Percentiles rank a stretch among this genome's conserved stretches.
Evolutionary conservation across 2,329 filamentous ascomycete species (phyloP).

Genomic region (Akanthomyces uredinophilus): DNA sequence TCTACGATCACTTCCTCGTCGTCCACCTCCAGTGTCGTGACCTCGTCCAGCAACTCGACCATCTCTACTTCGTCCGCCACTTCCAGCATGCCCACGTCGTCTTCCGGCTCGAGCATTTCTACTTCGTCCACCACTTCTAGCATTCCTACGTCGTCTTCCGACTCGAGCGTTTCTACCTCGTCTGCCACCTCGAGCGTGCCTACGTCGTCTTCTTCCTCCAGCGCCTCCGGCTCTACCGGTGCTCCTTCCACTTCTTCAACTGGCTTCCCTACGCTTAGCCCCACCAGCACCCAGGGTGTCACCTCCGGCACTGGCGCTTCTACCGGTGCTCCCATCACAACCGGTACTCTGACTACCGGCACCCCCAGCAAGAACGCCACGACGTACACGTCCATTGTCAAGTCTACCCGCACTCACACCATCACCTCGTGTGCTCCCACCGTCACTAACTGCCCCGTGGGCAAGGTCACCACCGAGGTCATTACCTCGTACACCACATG

Average conservation of each 20-base stretch:
- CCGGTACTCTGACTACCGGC: conserved; percentile 3
- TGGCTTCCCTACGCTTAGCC: not conserved
- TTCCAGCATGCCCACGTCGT: not conserved
- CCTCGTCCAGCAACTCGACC: not conserved
- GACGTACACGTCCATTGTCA: conserved; percentile 28
- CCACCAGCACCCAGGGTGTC: conserved; percentile 2
- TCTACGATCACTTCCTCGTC: not conserved
- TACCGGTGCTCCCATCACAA: not conserved
- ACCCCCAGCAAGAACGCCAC: conserved; percentile 13
- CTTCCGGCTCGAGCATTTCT: not conserved
- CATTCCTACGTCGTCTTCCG: not conserved
- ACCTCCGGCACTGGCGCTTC: not conserved
- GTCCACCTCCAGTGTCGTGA: not conserved
- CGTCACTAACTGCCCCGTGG: conserved; percentile 44
- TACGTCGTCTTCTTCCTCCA: not conserved
- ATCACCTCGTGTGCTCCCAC: conserved; percentile 49
- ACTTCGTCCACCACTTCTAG: not conserved
- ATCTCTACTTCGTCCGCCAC: not conserved
- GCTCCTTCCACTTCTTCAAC: not conserved
- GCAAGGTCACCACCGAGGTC: conserved; percentile 29
- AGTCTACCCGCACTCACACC: conserved; percentile 42
- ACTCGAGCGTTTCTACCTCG: not conserved
- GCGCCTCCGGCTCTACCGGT: not conserved
- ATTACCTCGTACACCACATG: conserved; percentile 33
- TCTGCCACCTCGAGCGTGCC: not conserved